Base-by-base conservation (phyloP, 2,329 filamentous ascomycete genomes). In the Sporothrix schenckii region DNA sequence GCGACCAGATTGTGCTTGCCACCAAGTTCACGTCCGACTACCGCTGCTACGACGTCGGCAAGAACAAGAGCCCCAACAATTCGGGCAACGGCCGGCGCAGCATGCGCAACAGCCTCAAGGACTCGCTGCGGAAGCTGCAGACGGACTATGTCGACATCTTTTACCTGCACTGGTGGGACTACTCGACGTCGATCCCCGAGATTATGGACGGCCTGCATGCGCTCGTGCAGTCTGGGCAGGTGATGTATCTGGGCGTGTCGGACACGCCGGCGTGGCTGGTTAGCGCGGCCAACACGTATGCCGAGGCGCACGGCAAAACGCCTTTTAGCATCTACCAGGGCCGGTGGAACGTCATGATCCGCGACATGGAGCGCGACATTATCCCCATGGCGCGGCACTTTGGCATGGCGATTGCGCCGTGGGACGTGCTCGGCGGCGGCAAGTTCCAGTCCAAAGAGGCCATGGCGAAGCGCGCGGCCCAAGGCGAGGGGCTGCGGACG, bases 351-450 rank as follows among this genome's bases (percentile, higher is more conserved):
- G 71, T 78, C n/a, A 52, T 75, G 30, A 10, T 63, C n/a, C 74
- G 75, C 67, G 74, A 75, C 70, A 74, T 81, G 34, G 80, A 83
- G 72, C 78, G 80, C 21, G 80, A 82, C 4, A 80, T 82, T 58
- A 74, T 84, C 13, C 82, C 82, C 3, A 82, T 83, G 80, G 77
- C 77, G 6, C 77, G 79, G 19, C 75, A 78, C 30, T 80, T 80
- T 44, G 80, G 80, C 69, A 82, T 83, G 88, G 88, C 80, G 27
- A 73, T 89, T 4, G 79, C 82, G 0, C 87, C 88, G 0, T 91
- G 87, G 87, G 88, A 86, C 66, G 85, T 84, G 0, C 78, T 89
- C 6, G 86, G 86, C 21, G 82, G 78, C 79, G 86, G 86, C 53
- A 79, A 80, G 69, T 84, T 86, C 77, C 82, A 85, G 77, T 79